These are phyloP conservation scores for Pichia paraexigua DNA, from an alignment of 805 yeast genomes.

Conservation along the genomic window DNA sequence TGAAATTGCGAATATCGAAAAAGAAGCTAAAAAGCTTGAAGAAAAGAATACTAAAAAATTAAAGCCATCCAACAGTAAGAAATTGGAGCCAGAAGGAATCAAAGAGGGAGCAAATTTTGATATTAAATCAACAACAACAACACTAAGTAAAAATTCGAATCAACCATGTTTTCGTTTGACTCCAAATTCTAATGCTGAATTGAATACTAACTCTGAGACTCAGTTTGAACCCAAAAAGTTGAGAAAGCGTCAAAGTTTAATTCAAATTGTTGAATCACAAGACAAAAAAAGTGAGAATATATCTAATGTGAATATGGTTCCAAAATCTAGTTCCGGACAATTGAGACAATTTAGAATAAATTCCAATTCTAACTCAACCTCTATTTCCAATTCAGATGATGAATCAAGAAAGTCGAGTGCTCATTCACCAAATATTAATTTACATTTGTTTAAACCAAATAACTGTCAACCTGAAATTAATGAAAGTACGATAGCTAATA, in stretches of 20 bases:
- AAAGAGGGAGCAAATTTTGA: neutral
- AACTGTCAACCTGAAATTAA: neutral
- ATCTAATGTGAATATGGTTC: neutral
- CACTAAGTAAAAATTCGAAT: neutral
- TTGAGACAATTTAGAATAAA: conserved; percentile 10
- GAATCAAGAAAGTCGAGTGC: neutral
- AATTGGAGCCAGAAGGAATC: neutral
- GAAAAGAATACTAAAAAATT: neutral
- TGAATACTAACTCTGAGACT: neutral
- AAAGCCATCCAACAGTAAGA: neutral
- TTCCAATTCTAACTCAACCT: neutral
- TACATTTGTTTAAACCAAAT: neutral
- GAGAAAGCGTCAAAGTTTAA: conserved; percentile 5
- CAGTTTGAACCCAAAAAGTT: neutral
- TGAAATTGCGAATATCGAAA: conserved; percentile 39
- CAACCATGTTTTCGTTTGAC: conserved; percentile 2
- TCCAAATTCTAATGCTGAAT: neutral
- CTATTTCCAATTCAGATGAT: neutral
- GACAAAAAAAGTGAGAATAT: neutral
- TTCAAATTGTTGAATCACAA: conserved; percentile 5
- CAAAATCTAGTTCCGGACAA: neutral
- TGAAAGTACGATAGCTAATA: neutral
- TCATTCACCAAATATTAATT: neutral
- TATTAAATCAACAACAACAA: neutral
- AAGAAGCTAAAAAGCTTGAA: conserved; percentile 23